Base-by-base conservation (phyloP, 805 yeast species). In the Lipomyces kockii region DNA sequence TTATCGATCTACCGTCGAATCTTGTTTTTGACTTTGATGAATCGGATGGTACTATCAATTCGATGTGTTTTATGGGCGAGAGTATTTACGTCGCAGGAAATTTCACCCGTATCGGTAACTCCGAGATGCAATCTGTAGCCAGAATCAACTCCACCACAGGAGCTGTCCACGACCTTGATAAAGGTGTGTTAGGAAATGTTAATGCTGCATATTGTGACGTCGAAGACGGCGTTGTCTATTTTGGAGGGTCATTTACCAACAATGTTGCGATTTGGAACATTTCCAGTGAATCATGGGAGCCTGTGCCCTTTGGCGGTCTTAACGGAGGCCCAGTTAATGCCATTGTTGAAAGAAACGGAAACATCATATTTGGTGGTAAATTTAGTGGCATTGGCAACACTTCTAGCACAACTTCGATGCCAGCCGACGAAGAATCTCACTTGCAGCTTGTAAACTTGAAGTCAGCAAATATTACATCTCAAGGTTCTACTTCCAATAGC, bases 221-320 rank as follows among this genome's bases (percentile, higher is more conserved):
- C 1, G 82, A 80, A 57, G 76, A 78, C 43, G 78, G 83, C 27
- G 64, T 85, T 27, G 83, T 91, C 0, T 92, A 90, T 74, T 83
- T 91, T 60, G 99, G 98, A 9, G 99, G 99, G 25, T 83, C 85
- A 67, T 85, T 94, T 71, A 76, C 87, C 7, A 74, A 81, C 71
- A 89, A 92, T 61, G 89, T 85, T 0, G 87, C 90, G 9, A 78
- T 86, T 3, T 94, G 91, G 83, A 83, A 91, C 77, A 74, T 79
- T 17, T 71, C 83, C 0, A 72, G 83, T 2, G 72, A 81, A 25
- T 39, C 77, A 1, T 78, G 90, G 52, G 61, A 74, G 1, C 75
- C 83, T 8, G 80, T 91, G 2, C 88, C 90, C 0, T 95, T 94
- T 78, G 83, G 84, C 35, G 98, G 98, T 0, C 92, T 94, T 75